Conservation (phyloP, 2,329 filamentous ascomycete species). For the Dactylellina cionopaga region DNA sequence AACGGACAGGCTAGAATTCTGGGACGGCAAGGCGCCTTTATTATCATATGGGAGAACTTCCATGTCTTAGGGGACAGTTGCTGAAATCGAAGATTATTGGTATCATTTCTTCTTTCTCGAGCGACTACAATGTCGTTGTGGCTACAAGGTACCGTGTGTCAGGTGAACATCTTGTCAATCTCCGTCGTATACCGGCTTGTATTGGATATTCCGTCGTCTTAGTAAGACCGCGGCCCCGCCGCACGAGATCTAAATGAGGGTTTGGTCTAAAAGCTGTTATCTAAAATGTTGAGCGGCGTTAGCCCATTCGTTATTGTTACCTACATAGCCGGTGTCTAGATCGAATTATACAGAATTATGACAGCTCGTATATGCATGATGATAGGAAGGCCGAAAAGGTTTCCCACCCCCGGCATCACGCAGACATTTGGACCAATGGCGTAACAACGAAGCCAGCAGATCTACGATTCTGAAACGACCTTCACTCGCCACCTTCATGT, state of each 20-base stretch:
- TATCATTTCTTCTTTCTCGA: too few species aligned
- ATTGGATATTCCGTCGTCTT: slow-evolving; percentile 18
- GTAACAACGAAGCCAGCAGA: slow-evolving; percentile 18
- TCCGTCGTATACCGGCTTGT: slow-evolving; percentile 18
- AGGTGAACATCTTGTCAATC: not conserved
- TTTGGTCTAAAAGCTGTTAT: slow-evolving; percentile 16
- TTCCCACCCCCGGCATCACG: slow-evolving; percentile 17
- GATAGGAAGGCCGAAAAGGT: slow-evolving; percentile 1
- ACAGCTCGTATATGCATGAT: not conserved
- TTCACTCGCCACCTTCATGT: slow-evolving; percentile 41
- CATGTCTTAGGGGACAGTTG: slow-evolving; percentile 29
- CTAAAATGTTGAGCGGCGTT: slow-evolving; percentile 24
- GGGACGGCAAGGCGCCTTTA: slow-evolving; percentile 46
- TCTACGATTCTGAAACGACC: slow-evolving; percentile 46
- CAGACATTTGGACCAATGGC: slow-evolving; percentile 41
- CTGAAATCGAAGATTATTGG: slow-evolving; percentile 28
- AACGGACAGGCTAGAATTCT: slow-evolving; percentile 22
- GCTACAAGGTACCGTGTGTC: slow-evolving; percentile 45
- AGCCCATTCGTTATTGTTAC: slow-evolving; percentile 33
- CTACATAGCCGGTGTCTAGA: slow-evolving; percentile 6
- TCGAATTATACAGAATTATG: not conserved
- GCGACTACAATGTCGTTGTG: slow-evolving; percentile 42
- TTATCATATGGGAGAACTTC: slow-evolving; percentile 41
- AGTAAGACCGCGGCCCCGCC: slow-evolving; percentile 7
- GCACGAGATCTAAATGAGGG: slow-evolving; percentile 4